phyloP scores from a whole-genome alignment of 2,329 filamentous ascomycete species.

The Cladobotryum mycophilum region DNA sequence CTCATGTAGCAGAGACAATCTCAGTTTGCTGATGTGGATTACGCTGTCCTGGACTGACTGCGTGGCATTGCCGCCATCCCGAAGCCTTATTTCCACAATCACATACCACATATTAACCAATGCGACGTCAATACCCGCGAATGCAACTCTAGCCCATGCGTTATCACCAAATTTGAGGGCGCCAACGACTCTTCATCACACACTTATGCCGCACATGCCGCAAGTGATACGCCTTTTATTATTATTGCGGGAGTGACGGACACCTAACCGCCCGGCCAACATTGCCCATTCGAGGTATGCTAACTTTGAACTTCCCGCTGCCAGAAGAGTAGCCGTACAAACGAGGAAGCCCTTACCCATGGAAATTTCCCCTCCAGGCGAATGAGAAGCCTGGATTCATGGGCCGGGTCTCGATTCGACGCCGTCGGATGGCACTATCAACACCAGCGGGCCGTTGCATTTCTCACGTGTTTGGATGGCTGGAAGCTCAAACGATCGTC shows the following conservation, averaged over 20 bases:
- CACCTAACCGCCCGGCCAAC: too few species aligned
- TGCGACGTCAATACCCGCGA: neutral
- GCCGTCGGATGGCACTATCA: neutral
- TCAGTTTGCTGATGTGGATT: too few species aligned
- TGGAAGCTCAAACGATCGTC: neutral
- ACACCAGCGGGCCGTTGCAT: neutral
- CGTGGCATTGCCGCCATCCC: neutral
- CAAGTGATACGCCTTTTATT: neutral
- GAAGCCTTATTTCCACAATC: neutral
- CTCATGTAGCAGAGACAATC: too few species aligned
- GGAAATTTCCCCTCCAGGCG: neutral
- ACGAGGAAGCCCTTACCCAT: neutral
- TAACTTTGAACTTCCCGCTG: too few species aligned
- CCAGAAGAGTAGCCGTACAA: too few species aligned
- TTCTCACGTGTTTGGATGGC: neutral
- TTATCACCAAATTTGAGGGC: neutral
- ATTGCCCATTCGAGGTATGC: too few species aligned
- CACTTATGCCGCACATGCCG: neutral
- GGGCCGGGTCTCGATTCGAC: neutral
- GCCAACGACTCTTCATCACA: neutral
- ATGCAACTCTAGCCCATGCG: neutral
- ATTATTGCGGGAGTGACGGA: too few species aligned
- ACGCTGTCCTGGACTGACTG: neutral
- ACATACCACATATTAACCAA: neutral
- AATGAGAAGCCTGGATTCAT: neutral